phyloP scores from a whole-genome alignment of 2,329 filamentous ascomycete genomes.

The Tolypocladium inflatum region DNA sequence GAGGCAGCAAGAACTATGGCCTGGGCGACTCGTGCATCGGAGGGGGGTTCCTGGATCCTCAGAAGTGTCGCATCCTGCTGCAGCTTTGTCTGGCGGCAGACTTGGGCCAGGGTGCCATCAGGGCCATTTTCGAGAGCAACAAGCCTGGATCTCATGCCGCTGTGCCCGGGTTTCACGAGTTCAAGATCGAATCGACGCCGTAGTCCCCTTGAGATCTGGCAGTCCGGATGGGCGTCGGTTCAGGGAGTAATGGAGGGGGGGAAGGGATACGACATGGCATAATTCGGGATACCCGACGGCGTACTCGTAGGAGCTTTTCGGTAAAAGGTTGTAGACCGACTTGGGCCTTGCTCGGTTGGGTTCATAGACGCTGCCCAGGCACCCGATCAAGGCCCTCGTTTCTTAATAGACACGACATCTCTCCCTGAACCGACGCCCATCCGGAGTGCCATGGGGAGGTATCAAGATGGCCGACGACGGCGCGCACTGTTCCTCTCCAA shows the following conservation, averaged over 20 bases:
- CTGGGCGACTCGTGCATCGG: constrained; percentile 15
- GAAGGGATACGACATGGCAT: not conserved
- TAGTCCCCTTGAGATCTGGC: not conserved
- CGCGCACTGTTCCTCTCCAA: not conserved
- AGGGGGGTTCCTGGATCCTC: constrained; percentile 44
- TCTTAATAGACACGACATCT: not conserved
- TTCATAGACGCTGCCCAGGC: not conserved
- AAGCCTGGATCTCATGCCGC: not conserved
- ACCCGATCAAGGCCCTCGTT: not conserved
- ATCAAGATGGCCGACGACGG: not conserved
- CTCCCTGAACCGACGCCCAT: no score
- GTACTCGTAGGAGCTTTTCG: not conserved
- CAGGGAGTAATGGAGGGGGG: not conserved
- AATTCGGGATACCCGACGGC: not conserved
- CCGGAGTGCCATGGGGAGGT: no score
- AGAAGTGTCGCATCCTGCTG: constrained; percentile 44
- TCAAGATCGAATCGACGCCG: not conserved
- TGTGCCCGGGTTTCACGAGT: not conserved
- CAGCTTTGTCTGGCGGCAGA: constrained; percentile 26
- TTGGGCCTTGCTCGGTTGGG: not conserved
- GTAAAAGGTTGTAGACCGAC: not conserved
- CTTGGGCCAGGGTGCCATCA: constrained; percentile 16
- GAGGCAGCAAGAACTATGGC: constrained; percentile 22
- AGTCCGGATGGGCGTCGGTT: not conserved
- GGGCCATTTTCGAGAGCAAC: constrained; percentile 14